phyloP scores from a whole-genome alignment of 345 rosid genomes.

The Brassica napus region DNA sequence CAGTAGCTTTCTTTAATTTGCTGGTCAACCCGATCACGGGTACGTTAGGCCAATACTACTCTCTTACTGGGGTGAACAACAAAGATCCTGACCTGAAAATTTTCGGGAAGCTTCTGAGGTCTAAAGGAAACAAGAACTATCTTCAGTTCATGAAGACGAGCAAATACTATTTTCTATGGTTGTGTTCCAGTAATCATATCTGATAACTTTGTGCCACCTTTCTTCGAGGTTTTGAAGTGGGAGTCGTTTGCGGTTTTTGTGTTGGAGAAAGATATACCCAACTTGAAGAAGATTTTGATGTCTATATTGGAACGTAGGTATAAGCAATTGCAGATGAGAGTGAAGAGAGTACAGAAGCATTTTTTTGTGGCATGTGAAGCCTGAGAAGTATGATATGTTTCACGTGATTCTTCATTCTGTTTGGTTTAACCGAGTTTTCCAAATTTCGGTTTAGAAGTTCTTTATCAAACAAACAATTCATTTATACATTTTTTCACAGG shows the following conservation, averaged over 20 bases:
- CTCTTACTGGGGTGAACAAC: constrained; percentile 68
- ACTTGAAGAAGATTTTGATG: constrained; percentile 74
- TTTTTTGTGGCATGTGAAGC: constrained; percentile 82
- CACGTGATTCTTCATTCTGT: constrained; percentile 93
- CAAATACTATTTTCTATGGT: constrained; percentile 82
- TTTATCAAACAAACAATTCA: not conserved
- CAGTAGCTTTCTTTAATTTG: constrained; percentile 71
- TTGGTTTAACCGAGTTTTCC: constrained; percentile 84
- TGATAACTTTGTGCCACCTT: constrained; percentile 85
- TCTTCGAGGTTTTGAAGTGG: constrained; percentile 79
- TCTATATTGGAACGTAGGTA: constrained; percentile 62
- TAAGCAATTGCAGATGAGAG: constrained; percentile 67
- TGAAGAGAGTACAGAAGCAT: constrained; percentile 83
- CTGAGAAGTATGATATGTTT: constrained; percentile 81
- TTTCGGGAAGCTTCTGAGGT: constrained; percentile 58
- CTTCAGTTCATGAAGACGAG: constrained; percentile 76
- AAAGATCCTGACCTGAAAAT: constrained; percentile 88
- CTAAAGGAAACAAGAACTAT: constrained; percentile 66
- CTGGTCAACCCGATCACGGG: constrained; percentile 75
- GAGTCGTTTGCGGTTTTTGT: constrained; percentile 84
- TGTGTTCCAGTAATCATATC: constrained; percentile 93
- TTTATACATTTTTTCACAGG: constrained; percentile 19
- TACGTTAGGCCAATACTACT: constrained; percentile 76
- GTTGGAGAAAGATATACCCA: constrained; percentile 80
- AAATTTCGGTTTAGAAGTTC: constrained; percentile 38